phyloP scores from a whole-genome alignment of 768 basidiomycete genomes.

The Boletales sp. region DNA sequence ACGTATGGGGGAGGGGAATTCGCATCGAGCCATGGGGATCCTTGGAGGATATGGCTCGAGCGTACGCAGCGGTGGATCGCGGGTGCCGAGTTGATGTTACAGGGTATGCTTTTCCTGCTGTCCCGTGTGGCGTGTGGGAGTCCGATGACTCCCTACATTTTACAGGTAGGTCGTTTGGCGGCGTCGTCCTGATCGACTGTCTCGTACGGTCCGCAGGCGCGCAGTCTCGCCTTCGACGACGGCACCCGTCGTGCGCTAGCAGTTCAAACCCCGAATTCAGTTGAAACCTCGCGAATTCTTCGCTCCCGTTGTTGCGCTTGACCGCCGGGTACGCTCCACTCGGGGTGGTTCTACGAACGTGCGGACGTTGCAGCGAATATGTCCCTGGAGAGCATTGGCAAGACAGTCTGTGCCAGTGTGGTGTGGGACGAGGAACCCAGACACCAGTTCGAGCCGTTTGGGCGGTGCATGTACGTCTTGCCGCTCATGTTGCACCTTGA shows the following conservation, averaged over 20 bases:
- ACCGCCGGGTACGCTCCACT: conserved; percentile 40
- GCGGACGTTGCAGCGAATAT: conserved; percentile 10
- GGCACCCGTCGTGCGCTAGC: conserved; percentile 39
- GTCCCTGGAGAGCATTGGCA: conserved; percentile 47
- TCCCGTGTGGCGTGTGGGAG: conserved; percentile 35
- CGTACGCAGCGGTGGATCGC: conserved; percentile 45
- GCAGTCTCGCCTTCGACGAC: background rate
- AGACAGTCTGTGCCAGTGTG: conserved; percentile 30
- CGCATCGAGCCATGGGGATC: too few relatives aligned
- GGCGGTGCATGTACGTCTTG: conserved; percentile 43
- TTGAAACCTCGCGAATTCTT: conserved; percentile 4
- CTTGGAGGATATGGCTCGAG: conserved; percentile 49
- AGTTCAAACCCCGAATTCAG: too few relatives aligned
- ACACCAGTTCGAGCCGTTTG: conserved; percentile 62
- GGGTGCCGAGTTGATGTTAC: conserved; percentile 44
- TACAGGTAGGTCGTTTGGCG: conserved; percentile 37
- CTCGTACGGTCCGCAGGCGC: too few relatives aligned
- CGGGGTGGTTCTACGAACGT: conserved; percentile 50
- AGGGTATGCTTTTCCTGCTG: conserved; percentile 42
- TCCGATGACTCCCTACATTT: conserved; percentile 61
- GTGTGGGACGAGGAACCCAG: conserved; percentile 55
- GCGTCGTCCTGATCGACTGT: conserved; percentile 65
- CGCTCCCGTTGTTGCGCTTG: conserved; percentile 47
- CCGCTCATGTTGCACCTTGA: background rate
- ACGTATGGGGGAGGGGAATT: too few relatives aligned